Conservation (phyloP, 2,329 filamentous ascomycete species). For the Neofusicoccum sp. region DNA sequence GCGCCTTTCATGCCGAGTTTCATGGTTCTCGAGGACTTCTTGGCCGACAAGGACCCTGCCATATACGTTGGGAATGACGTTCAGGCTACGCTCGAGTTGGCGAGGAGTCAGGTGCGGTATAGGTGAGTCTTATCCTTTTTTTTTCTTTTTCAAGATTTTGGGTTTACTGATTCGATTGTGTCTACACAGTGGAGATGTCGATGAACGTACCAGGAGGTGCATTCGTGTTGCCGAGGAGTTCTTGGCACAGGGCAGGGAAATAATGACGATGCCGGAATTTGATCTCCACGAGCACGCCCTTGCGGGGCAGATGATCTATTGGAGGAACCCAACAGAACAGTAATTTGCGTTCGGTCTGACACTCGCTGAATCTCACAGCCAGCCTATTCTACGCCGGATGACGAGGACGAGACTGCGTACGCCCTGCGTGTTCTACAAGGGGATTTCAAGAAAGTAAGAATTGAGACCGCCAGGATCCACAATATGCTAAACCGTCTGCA, state of each 20-base stretch:
- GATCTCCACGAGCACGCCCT: slow-evolving; percentile 32
- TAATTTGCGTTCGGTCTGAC: neutral
- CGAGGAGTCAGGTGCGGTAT: neutral
- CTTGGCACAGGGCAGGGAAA: slow-evolving; percentile 21
- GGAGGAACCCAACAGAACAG: slow-evolving; percentile 16
- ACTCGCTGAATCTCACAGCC: too few relatives aligned
- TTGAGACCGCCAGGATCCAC: too few relatives aligned
- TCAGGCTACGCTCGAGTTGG: slow-evolving; percentile 22
- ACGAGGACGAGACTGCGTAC: too few relatives aligned
- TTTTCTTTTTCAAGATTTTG: neutral
- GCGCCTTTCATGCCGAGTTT: slow-evolving; percentile 39
- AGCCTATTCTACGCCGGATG: too few relatives aligned
- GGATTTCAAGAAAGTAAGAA: too few relatives aligned
- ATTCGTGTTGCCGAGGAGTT: slow-evolving; percentile 31
- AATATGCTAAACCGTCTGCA: too few relatives aligned
- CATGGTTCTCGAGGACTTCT: slow-evolving; percentile 31
- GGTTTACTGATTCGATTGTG: neutral
- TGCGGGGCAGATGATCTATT: slow-evolving; percentile 35
- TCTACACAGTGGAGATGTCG: neutral
- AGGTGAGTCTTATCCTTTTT: neutral
- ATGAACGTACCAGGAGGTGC: slow-evolving; percentile 17
- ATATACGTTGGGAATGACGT: slow-evolving; percentile 39
- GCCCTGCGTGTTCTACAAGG: too few relatives aligned
- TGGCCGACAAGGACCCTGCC: slow-evolving; percentile 30
- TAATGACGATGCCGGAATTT: slow-evolving; percentile 27